phyloP scores from a whole-genome alignment of 768 basidiomycete species.

The Suillus variegatus region DNA sequence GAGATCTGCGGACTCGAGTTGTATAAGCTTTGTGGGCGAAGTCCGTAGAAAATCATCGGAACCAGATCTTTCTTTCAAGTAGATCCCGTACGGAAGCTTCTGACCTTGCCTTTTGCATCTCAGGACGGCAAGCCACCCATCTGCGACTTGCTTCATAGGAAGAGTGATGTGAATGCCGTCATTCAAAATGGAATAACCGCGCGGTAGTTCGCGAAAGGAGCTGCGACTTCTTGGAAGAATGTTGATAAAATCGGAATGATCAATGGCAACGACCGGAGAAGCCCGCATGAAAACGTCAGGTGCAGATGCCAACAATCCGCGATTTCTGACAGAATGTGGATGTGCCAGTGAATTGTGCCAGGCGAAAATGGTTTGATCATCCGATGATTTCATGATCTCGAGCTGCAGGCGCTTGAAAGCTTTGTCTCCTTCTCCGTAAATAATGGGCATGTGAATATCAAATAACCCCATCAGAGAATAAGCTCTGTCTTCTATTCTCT shows the following conservation, averaged over 20 bases:
- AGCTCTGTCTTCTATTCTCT: constrained; percentile 28
- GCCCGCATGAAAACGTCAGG: constrained; percentile 3
- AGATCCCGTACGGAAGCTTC: background rate
- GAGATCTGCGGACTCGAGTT: background rate
- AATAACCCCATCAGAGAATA: constrained; percentile 28
- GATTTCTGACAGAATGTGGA: background rate
- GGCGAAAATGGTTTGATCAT: constrained; percentile 17
- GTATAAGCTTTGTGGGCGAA: background rate
- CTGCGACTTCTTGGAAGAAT: background rate
- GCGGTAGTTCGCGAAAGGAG: background rate
- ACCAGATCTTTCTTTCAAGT: background rate
- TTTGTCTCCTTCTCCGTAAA: constrained; percentile 20
- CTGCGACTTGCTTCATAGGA: constrained; percentile 4
- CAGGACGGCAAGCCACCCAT: constrained; percentile 10
- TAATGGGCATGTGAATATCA: constrained; percentile 15
- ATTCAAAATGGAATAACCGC: constrained; percentile 4
- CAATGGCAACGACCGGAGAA: constrained; percentile 1
- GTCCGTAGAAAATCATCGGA: background rate
- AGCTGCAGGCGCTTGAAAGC: constrained; percentile 20
- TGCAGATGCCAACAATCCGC: constrained; percentile 8
- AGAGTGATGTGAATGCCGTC: constrained; percentile 11
- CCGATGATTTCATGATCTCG: constrained; percentile 14
- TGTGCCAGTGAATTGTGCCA: constrained; percentile 5
- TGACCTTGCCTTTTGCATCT: background rate
- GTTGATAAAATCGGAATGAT: constrained; percentile 2